phyloP scores from a whole-genome alignment of 306 rosid species.

The Castanospermum australe region DNA sequence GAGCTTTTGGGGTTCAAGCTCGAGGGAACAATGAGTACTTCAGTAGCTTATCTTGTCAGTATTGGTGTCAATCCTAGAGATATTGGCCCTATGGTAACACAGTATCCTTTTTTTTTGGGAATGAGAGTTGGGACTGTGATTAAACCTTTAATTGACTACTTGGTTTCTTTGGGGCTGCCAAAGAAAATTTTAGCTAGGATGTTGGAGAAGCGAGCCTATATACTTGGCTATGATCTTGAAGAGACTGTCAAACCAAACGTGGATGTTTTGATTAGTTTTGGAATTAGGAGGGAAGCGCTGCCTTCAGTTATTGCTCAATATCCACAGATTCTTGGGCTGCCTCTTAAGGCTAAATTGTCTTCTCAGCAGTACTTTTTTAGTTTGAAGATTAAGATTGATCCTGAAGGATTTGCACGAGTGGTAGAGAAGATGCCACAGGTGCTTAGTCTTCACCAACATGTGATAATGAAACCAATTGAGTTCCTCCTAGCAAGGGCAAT shows the following conservation, averaged over 20 bases:
- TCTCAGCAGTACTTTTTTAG: conserved; percentile 82
- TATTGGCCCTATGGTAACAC: conserved; percentile 93
- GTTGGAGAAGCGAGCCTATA: conserved; percentile 86
- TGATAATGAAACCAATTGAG: conserved; percentile 77
- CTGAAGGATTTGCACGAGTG: conserved; percentile 73
- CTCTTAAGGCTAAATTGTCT: conserved; percentile 85
- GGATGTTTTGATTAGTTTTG: conserved; percentile 78
- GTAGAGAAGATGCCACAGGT: conserved; percentile 96
- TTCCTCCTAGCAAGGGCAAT: conserved; percentile 71
- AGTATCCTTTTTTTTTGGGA: conserved; percentile 81
- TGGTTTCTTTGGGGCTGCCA: conserved; percentile 70
- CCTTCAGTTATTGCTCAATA: conserved; percentile 75
- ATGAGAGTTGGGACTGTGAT: conserved; percentile 95
- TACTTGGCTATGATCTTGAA: conserved; percentile 77
- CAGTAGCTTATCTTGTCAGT: conserved; percentile 92
- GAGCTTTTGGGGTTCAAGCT: conserved; percentile 92
- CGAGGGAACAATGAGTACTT: conserved; percentile 97
- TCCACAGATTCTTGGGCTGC: conserved; percentile 82
- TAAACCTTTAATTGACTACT: conserved; percentile 73
- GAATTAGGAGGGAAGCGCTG: conserved; percentile 63
- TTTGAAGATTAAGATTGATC: conserved; percentile 87
- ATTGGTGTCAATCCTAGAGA: conserved; percentile 89
- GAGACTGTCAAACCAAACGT: conserved; percentile 86
- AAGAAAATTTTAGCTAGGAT: conserved; percentile 78
- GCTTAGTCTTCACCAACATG: conserved; percentile 78